Evolutionary conservation across 2,329 filamentous ascomycete species (phyloP).

Genomic region (Cladobotryum mycophilum): DNA sequence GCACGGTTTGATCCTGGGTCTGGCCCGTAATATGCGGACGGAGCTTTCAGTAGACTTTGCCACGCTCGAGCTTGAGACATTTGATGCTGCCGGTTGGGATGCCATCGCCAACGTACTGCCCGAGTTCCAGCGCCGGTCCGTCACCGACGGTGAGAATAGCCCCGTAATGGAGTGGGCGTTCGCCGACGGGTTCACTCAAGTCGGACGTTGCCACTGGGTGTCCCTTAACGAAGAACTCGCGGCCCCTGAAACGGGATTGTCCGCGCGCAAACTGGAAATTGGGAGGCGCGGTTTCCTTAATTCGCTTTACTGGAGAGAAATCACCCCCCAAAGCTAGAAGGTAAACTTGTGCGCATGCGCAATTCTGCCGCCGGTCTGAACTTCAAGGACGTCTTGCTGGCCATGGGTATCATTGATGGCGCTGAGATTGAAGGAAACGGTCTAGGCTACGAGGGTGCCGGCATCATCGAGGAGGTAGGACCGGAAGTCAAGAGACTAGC

Average conservation of each 20-base stretch:
- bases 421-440: not conserved
- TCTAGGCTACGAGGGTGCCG: constrained; percentile 22
- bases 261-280: no score
- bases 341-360: not conserved
- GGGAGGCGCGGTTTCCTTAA: no score
- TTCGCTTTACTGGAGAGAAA: no score
- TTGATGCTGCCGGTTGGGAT: not conserved
- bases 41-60: constrained; percentile 13
- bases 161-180: not conserved
- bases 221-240: not conserved
- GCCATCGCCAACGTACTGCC: not conserved
- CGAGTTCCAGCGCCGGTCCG: not conserved
- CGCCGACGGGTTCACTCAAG: not conserved
- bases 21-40: constrained; percentile 17
- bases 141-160: not conserved
- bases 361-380: constrained; percentile 26
- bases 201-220: not conserved
- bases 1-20: constrained; percentile 15
- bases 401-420: constrained; percentile 20
- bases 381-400: constrained; percentile 31
- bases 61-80: not conserved
- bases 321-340: no score
- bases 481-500: constrained; percentile 11
- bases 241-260: not conserved
- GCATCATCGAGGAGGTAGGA: constrained; percentile 21